phyloP scores from a whole-genome alignment of 345 rosid genomes.

The Gynandropsis gynandra region DNA sequence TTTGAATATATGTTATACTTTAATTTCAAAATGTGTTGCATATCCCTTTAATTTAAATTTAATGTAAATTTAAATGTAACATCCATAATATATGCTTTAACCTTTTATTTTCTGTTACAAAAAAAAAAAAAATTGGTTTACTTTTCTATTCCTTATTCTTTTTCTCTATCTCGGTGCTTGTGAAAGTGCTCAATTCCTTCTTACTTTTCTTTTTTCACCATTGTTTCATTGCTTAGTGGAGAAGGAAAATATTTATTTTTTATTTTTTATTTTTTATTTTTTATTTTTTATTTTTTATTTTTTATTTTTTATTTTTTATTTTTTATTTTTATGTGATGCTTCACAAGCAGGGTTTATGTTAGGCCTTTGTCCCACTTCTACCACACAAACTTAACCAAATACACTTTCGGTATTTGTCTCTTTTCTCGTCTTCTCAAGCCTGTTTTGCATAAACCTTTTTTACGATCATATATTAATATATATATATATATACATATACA shows the following conservation, averaged over 20 bases:
- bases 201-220: conserved; percentile 17
- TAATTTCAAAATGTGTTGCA: no score
- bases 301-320: no score
- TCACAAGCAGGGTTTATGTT: conserved; percentile 1
- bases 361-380: conserved; percentile 17
- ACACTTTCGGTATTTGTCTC: conserved; percentile 8
- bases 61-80: no score
- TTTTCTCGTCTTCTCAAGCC: conserved; percentile 4
- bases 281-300: conserved; percentile 8
- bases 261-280: neutral
- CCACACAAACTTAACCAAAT: conserved; percentile 22
- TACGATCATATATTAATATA: no score
- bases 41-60: no score
- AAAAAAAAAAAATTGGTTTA: conserved; percentile 16
- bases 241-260: conserved; percentile 31
- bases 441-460: no score
- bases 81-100: conserved; percentile 30
- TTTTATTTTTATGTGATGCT: no score
- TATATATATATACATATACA: conserved; percentile 3
- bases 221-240: conserved; percentile 35
- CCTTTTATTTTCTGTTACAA: conserved; percentile 28
- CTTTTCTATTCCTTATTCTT: conserved; percentile 23
- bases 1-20: no score
- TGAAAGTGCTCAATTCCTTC: conserved; percentile 29
- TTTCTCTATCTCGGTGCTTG: conserved; percentile 24